Evolutionary conservation across 169 alveolate species (phyloP).

Genomic region (Eimeria necatrix): DNA sequence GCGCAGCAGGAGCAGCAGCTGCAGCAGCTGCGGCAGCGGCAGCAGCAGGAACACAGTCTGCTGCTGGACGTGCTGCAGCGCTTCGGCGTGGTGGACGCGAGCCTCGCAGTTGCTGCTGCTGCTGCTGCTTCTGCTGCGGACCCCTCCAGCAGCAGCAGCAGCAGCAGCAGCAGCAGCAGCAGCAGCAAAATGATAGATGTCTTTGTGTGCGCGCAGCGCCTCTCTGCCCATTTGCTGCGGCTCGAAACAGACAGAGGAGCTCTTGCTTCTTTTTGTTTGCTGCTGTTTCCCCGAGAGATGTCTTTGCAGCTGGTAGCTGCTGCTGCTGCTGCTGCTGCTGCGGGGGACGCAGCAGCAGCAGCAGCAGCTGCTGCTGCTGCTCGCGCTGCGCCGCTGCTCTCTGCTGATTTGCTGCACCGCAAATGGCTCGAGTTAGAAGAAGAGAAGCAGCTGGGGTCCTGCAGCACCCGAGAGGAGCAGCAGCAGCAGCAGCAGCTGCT

Average conservation of each 20-base stretch:
- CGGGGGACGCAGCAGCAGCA: no score
- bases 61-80: constrained; percentile 24
- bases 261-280: constrained; percentile 32
- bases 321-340: no score
- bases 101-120: constrained; percentile 3
- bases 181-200: constrained; percentile 19
- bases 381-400: background rate
- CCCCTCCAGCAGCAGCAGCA: background rate
- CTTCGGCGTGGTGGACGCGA: constrained; percentile 2
- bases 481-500: background rate
- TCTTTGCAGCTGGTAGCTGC: constrained; percentile 5
- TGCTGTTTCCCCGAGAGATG: constrained; percentile 30
- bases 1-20: background rate
- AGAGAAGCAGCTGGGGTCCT: constrained; percentile 10
- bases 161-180: constrained; percentile 59
- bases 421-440: background rate
- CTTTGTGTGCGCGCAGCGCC: background rate
- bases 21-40: constrained; percentile 18
- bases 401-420: background rate
- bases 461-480: background rate
- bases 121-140: no score
- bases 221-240: constrained; percentile 2
- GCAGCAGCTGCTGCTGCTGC: constrained; percentile 49
- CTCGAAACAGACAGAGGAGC: constrained; percentile 26
- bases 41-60: constrained; percentile 14